phyloP scores from a whole-genome alignment of 2,329 filamentous ascomycete genomes.

The Ceratocystis huliohia region DNA sequence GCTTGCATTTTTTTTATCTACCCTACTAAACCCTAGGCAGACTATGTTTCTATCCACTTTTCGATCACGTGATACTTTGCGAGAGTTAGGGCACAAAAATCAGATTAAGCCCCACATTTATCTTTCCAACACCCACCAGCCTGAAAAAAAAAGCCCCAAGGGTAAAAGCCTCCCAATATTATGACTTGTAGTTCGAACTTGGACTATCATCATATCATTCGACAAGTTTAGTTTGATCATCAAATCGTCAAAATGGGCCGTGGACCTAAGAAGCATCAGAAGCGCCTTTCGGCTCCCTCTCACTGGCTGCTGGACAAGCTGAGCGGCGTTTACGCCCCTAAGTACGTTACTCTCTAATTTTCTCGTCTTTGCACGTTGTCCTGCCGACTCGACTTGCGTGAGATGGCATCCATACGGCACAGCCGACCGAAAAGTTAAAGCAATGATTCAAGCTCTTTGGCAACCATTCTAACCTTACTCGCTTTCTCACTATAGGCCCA shows the following conservation, averaged over 20 bases:
- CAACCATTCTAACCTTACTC: conserved; percentile 1
- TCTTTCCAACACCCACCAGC: neutral
- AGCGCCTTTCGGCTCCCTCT: conserved; percentile 96
- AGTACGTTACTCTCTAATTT: conserved; percentile 23
- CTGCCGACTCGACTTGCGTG: neutral
- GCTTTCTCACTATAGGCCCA: conserved; percentile 35
- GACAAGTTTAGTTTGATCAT: conserved; percentile 23
- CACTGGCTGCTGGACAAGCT: conserved; percentile 99
- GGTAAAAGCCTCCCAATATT: conserved; percentile 4
- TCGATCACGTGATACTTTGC: neutral
- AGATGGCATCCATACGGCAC: too few species aligned
- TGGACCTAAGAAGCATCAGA: conserved; percentile 95
- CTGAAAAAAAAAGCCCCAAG: neutral
- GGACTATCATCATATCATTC: conserved; percentile 19
- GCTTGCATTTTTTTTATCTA: too few species aligned
- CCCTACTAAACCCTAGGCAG: too few species aligned
- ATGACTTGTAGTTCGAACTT: neutral
- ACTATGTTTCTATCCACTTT: neutral
- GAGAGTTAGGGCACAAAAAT: conserved; percentile 12
- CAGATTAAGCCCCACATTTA: conserved; percentile 2
- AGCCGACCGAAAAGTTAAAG: too few species aligned
- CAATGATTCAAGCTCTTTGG: too few species aligned
- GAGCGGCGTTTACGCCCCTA: conserved; percentile 71
- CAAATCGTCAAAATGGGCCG: conserved; percentile 46
- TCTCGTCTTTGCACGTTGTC: neutral